Conservation (phyloP, 1,139 yeast genomes). For the Saccharomyces hybrid region DNA sequence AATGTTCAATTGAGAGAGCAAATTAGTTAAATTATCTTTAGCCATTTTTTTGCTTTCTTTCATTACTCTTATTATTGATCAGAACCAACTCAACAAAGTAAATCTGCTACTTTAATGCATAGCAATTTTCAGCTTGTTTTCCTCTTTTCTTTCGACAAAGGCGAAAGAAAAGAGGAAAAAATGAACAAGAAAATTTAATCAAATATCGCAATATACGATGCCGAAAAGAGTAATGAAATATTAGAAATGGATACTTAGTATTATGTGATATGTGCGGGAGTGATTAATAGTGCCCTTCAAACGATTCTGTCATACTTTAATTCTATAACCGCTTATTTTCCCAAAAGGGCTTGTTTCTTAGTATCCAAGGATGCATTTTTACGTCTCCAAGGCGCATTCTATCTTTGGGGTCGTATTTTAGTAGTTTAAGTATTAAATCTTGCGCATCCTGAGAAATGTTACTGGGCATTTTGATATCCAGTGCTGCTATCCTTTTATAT, state of each 20-base stretch:
- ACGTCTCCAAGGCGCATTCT: conserved; percentile 58
- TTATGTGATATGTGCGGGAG: background rate
- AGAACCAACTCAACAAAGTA: background rate
- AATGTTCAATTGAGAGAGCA: conserved; percentile 42
- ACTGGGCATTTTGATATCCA: conserved; percentile 67
- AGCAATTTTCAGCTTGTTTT: background rate
- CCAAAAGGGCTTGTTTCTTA: conserved; percentile 53
- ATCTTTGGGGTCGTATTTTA: conserved; percentile 62
- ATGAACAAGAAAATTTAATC: background rate
- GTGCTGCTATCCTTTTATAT: conserved; percentile 67
- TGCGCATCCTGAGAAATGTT: conserved; percentile 67
- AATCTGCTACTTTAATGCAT: background rate
- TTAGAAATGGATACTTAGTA: background rate
- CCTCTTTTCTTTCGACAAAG: background rate
- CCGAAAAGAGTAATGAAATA: background rate
- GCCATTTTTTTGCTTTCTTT: conserved; percentile 13
- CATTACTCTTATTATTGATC: background rate
- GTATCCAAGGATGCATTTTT: conserved; percentile 75
- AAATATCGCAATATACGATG: background rate
- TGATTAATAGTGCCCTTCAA: background rate
- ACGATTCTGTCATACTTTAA: background rate
- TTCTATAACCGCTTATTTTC: conserved; percentile 3
- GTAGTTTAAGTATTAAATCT: conserved; percentile 52
- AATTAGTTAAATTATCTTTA: conserved; percentile 34
- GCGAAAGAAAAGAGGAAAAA: background rate